Evolutionary conservation across 768 basidiomycete species (phyloP).

Genomic region (Termitomyces sp.): DNA sequence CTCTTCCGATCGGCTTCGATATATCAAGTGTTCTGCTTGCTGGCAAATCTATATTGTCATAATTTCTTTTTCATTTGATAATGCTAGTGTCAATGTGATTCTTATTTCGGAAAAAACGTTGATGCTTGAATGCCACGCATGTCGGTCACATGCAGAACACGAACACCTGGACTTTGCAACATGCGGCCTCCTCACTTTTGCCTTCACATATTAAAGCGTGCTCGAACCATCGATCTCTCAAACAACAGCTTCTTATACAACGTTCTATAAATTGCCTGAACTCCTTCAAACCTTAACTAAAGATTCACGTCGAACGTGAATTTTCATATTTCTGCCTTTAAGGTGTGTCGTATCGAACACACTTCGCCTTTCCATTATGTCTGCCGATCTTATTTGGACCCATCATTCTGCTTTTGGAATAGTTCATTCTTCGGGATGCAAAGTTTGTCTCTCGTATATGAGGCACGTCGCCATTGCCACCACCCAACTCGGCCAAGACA

Average conservation of each 20-base stretch:
- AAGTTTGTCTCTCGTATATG: constrained; percentile 11
- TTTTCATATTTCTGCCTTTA: not conserved
- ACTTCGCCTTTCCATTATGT: not conserved
- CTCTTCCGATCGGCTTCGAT: not conserved
- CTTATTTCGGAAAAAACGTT: not conserved
- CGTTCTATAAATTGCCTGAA: not conserved
- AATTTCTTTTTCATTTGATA: not conserved
- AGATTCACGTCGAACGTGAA: constrained; percentile 1
- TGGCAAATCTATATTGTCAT: not conserved
- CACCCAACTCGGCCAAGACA: constrained; percentile 2
- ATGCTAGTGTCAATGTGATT: not conserved
- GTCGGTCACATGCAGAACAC: not conserved
- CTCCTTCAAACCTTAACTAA: not conserved
- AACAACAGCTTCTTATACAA: not conserved
- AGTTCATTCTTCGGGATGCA: constrained; percentile 12
- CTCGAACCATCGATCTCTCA: not conserved
- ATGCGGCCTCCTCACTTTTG: not conserved
- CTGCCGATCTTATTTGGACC: constrained; percentile 7
- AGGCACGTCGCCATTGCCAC: constrained; percentile 11
- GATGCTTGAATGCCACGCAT: not conserved
- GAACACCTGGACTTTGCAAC: not conserved
- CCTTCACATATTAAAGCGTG: not conserved
- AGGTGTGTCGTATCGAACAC: not conserved
- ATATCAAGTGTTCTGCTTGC: not conserved
- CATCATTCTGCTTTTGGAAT: constrained; percentile 13